A percentile compares a stretch with the other conserved stretches of the same genome.
phyloP scores from a whole-genome alignment of 1,284 basidiomycete genomes.

The Testicularia cyperi region DNA sequence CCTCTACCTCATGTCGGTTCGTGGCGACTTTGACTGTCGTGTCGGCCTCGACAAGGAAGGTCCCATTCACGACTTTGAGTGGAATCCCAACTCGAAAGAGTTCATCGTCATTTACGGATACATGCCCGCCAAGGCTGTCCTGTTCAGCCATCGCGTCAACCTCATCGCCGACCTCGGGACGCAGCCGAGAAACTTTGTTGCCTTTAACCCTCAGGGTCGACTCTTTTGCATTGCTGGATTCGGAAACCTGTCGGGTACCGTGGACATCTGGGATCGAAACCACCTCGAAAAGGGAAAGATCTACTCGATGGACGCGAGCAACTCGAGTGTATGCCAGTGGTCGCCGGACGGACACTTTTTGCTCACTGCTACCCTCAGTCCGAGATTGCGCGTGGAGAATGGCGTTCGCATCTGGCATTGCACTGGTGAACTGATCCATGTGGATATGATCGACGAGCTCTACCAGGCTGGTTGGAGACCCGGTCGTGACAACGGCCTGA shows the following conservation, averaged over 20 bases:
- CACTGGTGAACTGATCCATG: constrained; percentile 78
- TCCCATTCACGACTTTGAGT: constrained; percentile 91
- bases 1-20: constrained; percentile 86
- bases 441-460: constrained; percentile 77
- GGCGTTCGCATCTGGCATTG: constrained; percentile 96
- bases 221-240: constrained; percentile 89
- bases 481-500: constrained; percentile 68
- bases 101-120: constrained; percentile 94
- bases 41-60: constrained; percentile 94
- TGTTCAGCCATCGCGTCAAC: constrained; percentile 88
- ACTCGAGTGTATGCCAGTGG: constrained; percentile 93
- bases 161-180: constrained; percentile 86
- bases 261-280: constrained; percentile 87
- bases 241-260: constrained; percentile 90
- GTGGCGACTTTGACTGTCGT: constrained; percentile 91
- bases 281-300: constrained; percentile 72
- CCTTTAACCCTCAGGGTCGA: constrained; percentile 91
- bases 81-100: constrained; percentile 92
- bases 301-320: constrained; percentile 84
- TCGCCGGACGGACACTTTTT: constrained; percentile 89
- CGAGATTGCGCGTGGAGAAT: constrained; percentile 92
- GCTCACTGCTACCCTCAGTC: constrained; percentile 88
- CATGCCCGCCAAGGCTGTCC: constrained; percentile 90
- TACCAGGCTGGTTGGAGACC: constrained; percentile 87
- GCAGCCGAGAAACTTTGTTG: constrained; percentile 84